Base-by-base conservation (phyloP, 352 stramenopile genomes). In the Pythium aphanidermatum region DNA sequence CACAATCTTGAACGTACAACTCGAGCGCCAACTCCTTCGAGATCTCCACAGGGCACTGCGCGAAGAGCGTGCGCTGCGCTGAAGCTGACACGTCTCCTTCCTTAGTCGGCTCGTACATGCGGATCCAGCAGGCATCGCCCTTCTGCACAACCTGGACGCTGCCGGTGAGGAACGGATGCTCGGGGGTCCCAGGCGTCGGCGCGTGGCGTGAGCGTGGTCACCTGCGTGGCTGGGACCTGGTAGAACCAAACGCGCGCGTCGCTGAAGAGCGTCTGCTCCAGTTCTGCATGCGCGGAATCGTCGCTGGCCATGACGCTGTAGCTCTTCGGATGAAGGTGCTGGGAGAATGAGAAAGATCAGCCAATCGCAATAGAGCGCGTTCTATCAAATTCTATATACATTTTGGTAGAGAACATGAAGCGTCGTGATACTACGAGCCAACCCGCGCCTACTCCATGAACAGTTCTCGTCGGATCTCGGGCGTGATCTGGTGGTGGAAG, bases 401-500 rank as follows among this genome's bases (percentile, higher is more conserved):
- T 53, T 55, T 51, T 55, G 32, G 46, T 37, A 55, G 25, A 16
- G 38, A 39, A 46, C 27, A 44, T 36, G 35, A 24, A 39, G 23
- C 14, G 32, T 19, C 33, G 27, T 51, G 21, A 23, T 21, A 28
- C 31, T 21, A 23, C 28, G 20, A 44, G 19, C 24, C 35, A 13
- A 14, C 31, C 20, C 36, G 21, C n/a, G 16, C 23, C 48, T 65
- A 74, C 63, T 90, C 78, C 59, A 79, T 74, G 60, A 74, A 98
- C 31, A 99, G 80, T 70, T 99, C 96, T 55, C 97, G 78, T 53
- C 97, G 92, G 52, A 99, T 96, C 66, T 99, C 96, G 21, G 95
- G 88, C 35, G 96, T 99, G 70, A 99, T 99, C 65, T 98, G 95
- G 64, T 97, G 89, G 73, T 99, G 81, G 46, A 88, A 88, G 51